Evolutionary conservation across 2,329 filamentous ascomycete genomes (phyloP).

Genomic region (Xylariaceae sp.): DNA sequence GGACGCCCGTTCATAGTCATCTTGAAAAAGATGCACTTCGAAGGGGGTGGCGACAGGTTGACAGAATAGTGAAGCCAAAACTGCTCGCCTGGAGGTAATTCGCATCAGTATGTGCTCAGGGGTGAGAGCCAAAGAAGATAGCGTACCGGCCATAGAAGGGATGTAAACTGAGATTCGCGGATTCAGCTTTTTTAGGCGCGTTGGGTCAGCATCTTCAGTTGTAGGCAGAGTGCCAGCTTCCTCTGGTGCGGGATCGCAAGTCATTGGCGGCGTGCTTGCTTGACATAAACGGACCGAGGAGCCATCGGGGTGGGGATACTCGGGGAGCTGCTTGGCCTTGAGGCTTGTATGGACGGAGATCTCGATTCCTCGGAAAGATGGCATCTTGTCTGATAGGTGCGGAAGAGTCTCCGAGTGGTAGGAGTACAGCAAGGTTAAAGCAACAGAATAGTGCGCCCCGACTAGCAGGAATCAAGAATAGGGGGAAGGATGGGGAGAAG

Average conservation of each 20-base stretch:
- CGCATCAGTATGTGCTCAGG: conserved; percentile 1
- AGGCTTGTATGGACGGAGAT: conserved; percentile 39
- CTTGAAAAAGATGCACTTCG: conserved; percentile 49
- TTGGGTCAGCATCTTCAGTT: conserved; percentile 27
- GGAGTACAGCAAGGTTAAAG: background rate
- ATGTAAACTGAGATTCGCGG: conserved; percentile 52
- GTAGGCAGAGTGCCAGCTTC: conserved; percentile 21
- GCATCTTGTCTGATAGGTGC: conserved; percentile 36
- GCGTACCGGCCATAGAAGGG: conserved; percentile 47
- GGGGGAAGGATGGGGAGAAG: background rate
- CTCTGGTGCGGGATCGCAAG: conserved; percentile 6
- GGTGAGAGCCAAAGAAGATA: background rate
- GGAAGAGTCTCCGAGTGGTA: background rate
- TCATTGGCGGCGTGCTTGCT: conserved; percentile 9
- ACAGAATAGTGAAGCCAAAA: conserved; percentile 50
- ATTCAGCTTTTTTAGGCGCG: conserved; percentile 32
- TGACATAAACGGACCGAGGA: conserved; percentile 38
- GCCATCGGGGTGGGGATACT: conserved; percentile 52
- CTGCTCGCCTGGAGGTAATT: conserved; percentile 38
- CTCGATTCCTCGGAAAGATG: conserved; percentile 45
- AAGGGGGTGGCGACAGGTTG: conserved; percentile 30
- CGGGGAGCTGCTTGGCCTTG: conserved; percentile 39
- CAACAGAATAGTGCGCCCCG: background rate
- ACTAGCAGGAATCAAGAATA: background rate
- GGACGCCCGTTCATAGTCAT: conserved; percentile 50